Evolutionary conservation across 768 basidiomycete species (phyloP).

Genomic region (Heimioporus sp.): DNA sequence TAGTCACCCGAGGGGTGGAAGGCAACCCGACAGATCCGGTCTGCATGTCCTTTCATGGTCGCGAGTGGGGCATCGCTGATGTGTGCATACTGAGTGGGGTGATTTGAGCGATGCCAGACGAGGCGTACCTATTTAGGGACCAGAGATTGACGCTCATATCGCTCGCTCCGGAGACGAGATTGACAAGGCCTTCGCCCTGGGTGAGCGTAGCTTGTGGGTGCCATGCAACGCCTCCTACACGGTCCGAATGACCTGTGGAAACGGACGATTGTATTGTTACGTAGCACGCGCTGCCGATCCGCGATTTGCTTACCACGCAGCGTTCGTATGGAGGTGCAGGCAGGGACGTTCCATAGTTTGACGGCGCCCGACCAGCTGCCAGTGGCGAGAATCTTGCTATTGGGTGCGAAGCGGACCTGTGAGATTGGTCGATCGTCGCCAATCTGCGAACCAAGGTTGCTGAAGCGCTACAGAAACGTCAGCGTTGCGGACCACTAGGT

Average conservation of each 20-base stretch:
- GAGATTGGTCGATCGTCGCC: conserved; percentile 95
- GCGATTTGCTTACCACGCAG: conserved; percentile 55
- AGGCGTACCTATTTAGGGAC: conserved; percentile 74
- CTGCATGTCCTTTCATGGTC: conserved; percentile 83
- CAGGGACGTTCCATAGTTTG: conserved; percentile 94
- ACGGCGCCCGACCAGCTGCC: conserved; percentile 96
- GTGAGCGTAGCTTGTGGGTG: conserved; percentile 89
- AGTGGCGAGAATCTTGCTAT: conserved; percentile 84
- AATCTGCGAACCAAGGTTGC: conserved; percentile 95
- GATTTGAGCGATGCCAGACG: background rate
- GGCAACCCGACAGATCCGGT: conserved; percentile 88
- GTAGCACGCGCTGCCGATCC: background rate
- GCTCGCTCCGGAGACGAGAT: conserved; percentile 88
- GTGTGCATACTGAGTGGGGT: conserved; percentile 5
- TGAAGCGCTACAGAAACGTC: conserved; percentile 59
- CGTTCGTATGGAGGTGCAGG: conserved; percentile 75
- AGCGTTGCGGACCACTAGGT: background rate
- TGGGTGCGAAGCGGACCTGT: conserved; percentile 92
- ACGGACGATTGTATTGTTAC: conserved; percentile 5
- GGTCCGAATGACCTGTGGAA: conserved; percentile 75
- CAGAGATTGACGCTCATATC: conserved; percentile 86
- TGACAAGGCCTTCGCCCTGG: conserved; percentile 61
- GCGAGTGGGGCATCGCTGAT: conserved; percentile 82
- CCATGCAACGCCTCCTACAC: conserved; percentile 96
- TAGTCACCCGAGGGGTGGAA: conserved; percentile 97